phyloP scores from a whole-genome alignment of 225 moss, liverwort and hornwort species.

The Takakia lepidozioides region DNA sequence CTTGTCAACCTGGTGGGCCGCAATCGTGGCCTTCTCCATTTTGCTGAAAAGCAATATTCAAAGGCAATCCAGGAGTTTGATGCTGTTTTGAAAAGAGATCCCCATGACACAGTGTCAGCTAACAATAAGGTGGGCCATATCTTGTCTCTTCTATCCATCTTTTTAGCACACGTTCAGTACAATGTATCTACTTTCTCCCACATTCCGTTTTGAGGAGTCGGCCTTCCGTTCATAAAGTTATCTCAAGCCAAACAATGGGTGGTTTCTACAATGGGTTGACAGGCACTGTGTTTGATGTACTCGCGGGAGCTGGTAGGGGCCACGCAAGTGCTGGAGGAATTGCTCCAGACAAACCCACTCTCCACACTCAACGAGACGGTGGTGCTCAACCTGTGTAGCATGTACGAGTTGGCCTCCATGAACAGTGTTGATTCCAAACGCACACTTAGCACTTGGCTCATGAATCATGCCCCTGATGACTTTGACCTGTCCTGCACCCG shows the following conservation, averaged over 20 bases:
- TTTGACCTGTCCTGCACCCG: slow-evolving; percentile 96
- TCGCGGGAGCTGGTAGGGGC: slow-evolving; percentile 92
- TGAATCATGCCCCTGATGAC: slow-evolving; percentile 91
- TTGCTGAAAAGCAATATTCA: slow-evolving; percentile 89
- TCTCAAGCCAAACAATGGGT: no score
- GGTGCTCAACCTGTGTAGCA: slow-evolving; percentile 91
- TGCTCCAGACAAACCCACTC: slow-evolving; percentile 66
- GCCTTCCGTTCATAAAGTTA: no score
- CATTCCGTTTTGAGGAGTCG: no score
- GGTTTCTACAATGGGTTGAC: no score
- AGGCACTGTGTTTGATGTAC: slow-evolving; percentile 99
- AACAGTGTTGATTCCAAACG: slow-evolving; percentile 90
- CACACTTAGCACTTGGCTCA: slow-evolving; percentile 84
- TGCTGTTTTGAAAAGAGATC: slow-evolving; percentile 66
- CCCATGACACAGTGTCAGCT: slow-evolving; percentile 72
- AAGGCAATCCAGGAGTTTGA: slow-evolving; percentile 82
- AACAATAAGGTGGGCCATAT: slow-evolving; percentile 91
- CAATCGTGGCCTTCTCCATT: slow-evolving; percentile 84
- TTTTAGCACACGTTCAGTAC: no score
- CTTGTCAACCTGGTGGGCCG: slow-evolving; percentile 62
- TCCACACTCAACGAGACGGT: slow-evolving; percentile 81
- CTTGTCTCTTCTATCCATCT: no score
- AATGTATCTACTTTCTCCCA: no score
- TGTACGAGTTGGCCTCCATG: slow-evolving; percentile 99
- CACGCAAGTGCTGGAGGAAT: slow-evolving; percentile 80